These are phyloP conservation scores for Panaeolus papilionaceus DNA, from an alignment of 768 basidiomycete genomes.

Conservation along the genomic window DNA sequence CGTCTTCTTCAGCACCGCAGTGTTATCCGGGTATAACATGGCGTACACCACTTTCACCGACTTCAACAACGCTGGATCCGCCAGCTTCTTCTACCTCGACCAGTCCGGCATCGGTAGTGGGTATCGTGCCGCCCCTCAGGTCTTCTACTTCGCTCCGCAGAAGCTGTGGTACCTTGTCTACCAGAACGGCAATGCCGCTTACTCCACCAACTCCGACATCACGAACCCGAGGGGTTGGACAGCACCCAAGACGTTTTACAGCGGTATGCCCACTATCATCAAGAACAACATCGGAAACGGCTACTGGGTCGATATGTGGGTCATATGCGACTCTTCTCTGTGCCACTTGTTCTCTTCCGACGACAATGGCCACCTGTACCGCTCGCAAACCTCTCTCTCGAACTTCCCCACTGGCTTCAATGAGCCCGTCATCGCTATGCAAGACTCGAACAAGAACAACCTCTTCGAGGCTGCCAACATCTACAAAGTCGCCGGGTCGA, in stretches of 20 bases:
- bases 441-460: conserved; percentile 20
- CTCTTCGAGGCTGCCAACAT: conserved; percentile 28
- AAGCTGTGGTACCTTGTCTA: conserved; percentile 29
- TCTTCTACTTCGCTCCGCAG: conserved; percentile 30
- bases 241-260: conserved; percentile 25
- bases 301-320: conserved; percentile 32
- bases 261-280: conserved; percentile 22
- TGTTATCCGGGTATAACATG: conserved; percentile 21
- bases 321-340: conserved; percentile 28
- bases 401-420: conserved; percentile 28
- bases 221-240: conserved; percentile 28
- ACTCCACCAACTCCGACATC: conserved; percentile 28
- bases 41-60: conserved; percentile 27
- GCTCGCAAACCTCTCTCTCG: conserved; percentile 26
- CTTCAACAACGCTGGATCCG: conserved; percentile 19
- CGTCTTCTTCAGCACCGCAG: conserved; percentile 27
- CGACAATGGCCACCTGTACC: conserved; percentile 31
- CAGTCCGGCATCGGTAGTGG: conserved; percentile 25
- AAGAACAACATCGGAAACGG: conserved; percentile 26
- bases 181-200: conserved; percentile 28
- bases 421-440: conserved; percentile 28
- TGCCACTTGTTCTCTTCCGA: conserved; percentile 32
- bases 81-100: conserved; percentile 24
- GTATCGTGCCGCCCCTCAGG: conserved; percentile 27
- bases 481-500: conserved; percentile 18